Conservation (phyloP, 768 basidiomycete genomes). For the Termitomyces titanicus region DNA sequence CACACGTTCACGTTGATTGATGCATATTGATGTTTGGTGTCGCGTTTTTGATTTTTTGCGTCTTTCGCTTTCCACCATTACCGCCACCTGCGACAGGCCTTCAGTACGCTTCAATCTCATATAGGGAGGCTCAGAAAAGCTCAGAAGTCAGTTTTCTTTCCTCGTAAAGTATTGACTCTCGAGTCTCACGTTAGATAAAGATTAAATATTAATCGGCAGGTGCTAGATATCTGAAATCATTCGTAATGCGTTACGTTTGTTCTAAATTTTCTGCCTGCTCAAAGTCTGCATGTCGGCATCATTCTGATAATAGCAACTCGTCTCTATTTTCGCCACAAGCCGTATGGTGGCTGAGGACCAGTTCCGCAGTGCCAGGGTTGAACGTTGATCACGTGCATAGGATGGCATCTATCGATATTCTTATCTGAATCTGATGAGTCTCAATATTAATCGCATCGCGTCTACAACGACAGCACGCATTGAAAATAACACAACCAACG, state of each 20-base stretch:
- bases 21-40: no score
- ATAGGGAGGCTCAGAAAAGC: not conserved
- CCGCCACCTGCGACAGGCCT: not conserved
- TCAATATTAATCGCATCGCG: not conserved
- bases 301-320: not conserved
- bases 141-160: not conserved
- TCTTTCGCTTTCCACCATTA: no score
- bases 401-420: not conserved
- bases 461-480: not conserved
- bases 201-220: not conserved
- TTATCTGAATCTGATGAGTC: not conserved
- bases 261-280: not conserved
- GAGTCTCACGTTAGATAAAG: not conserved
- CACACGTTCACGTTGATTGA: no score
- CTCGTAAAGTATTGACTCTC: not conserved
- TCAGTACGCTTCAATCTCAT: not conserved
- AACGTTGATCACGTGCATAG: slow-evolving; percentile 1
- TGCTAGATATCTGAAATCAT: not conserved
- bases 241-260: not conserved
- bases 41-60: no score
- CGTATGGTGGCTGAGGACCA: no score
- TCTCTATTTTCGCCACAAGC: not conserved
- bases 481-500: not conserved
- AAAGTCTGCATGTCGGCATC: not conserved
- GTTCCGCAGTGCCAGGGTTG: no score